Conservation (phyloP, 108 stramenopile species). For the Cyclotella sp. region DNA sequence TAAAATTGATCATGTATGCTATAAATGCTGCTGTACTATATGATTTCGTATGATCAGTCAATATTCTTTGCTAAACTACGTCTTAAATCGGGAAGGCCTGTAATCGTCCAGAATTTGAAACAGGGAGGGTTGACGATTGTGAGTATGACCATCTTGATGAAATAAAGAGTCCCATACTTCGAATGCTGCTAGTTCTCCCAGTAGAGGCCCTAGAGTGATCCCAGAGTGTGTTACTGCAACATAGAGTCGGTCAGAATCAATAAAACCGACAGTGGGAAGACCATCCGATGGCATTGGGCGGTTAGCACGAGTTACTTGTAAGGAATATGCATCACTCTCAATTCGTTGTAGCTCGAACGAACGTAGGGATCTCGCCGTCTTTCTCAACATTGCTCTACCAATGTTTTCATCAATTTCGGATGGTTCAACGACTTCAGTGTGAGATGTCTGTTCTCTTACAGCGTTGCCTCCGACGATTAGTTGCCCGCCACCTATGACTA, state of each 20-base stretch:
- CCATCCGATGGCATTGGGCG: conserved; percentile 80
- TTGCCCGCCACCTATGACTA: conserved; percentile 65
- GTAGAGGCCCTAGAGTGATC: conserved; percentile 64
- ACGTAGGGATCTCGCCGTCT: conserved; percentile 14
- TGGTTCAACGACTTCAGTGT: neutral
- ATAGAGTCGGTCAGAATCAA: conserved; percentile 52
- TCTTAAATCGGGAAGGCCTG: conserved; percentile 52
- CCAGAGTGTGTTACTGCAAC: conserved; percentile 67
- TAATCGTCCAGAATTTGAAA: conserved; percentile 42
- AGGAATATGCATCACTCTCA: conserved; percentile 7
- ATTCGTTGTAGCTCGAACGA: conserved; percentile 20
- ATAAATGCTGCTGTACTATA: neutral
- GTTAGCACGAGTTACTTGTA: conserved; percentile 47
- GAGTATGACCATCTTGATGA: neutral
- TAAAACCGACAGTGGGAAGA: conserved; percentile 57
- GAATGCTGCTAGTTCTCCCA: conserved; percentile 58
- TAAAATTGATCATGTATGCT: neutral
- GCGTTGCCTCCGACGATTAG: conserved; percentile 59
- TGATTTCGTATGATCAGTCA: neutral
- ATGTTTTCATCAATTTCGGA: conserved; percentile 13
- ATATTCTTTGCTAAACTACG: neutral
- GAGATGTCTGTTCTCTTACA: neutral
- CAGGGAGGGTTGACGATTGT: conserved; percentile 7
- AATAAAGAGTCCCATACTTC: conserved; percentile 44
- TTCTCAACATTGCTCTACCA: conserved; percentile 34